Evolutionary conservation across 306 rosid species (phyloP).

Genomic region (Sesbania bispinosa): DNA sequence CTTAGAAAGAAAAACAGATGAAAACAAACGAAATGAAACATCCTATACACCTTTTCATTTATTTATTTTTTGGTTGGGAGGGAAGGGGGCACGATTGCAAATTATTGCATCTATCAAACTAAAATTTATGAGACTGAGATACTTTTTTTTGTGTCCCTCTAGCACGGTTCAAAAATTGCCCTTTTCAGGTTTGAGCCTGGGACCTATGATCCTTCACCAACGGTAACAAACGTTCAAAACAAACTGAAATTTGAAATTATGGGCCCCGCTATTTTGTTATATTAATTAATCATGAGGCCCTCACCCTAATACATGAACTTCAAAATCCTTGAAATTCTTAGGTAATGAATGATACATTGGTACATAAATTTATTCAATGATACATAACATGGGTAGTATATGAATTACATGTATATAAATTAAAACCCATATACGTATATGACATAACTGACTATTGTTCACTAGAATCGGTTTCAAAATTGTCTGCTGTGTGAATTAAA

Average conservation of each 20-base stretch:
- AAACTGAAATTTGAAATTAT: slow-evolving; percentile 33
- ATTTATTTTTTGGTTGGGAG: background rate
- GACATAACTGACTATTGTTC: no score
- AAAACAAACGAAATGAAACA: slow-evolving; percentile 8
- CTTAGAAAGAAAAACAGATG: background rate
- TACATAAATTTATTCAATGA: background rate
- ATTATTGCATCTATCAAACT: slow-evolving; percentile 18
- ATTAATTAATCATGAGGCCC: background rate
- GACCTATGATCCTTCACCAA: slow-evolving; percentile 35
- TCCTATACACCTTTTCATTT: background rate
- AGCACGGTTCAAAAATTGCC: background rate
- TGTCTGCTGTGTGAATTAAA: slow-evolving; percentile 22
- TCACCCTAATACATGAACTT: background rate
- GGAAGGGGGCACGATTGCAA: slow-evolving; percentile 10
- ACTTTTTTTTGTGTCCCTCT: background rate
- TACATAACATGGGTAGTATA: no score
- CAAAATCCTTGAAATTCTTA: background rate
- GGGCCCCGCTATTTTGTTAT: slow-evolving; percentile 37
- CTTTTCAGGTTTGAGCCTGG: slow-evolving; percentile 33
- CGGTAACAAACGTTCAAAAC: slow-evolving; percentile 38
- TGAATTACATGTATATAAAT: background rate
- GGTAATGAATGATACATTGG: background rate
- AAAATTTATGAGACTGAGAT: slow-evolving; percentile 28
- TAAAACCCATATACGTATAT: background rate
- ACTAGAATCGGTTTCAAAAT: background rate